Conservation (phyloP, 140 eudicot genomes). For the Cichorium intybus region DNA sequence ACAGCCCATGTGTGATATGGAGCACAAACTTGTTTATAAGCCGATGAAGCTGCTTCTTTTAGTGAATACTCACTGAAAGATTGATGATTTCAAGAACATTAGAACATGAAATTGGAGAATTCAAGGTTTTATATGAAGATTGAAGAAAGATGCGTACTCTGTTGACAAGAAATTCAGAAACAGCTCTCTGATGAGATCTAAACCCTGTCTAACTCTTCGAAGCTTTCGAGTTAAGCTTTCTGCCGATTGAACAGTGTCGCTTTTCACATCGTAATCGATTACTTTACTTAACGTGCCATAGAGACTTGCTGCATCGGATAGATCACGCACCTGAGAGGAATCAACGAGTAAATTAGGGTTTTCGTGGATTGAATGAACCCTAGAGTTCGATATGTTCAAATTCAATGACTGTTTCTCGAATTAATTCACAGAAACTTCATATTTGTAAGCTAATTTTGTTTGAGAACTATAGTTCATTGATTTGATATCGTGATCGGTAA, state of each 20-base stretch:
- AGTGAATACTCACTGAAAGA: constrained; percentile 51
- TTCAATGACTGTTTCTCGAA: too few species aligned
- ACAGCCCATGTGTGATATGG: constrained; percentile 99
- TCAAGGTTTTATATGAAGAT: background rate
- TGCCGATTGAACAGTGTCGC: constrained; percentile 62
- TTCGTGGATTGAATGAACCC: too few species aligned
- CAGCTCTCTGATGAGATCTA: constrained; percentile 80
- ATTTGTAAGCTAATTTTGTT: too few species aligned
- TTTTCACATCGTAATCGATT: constrained; percentile 64
- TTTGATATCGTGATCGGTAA: too few species aligned
- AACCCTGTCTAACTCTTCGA: constrained; percentile 97
- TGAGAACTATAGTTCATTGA: background rate
- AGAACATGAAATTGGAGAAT: background rate
- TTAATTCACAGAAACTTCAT: too few species aligned
- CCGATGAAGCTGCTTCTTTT: constrained; percentile 91
- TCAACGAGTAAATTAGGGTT: background rate
- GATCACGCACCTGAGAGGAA: constrained; percentile 64
- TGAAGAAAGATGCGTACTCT: constrained; percentile 44
- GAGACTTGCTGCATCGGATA: constrained; percentile 54
- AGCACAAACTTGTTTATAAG: constrained; percentile 81
- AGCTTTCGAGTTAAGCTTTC: constrained; percentile 93
- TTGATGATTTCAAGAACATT: constrained; percentile 19
- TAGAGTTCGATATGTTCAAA: too few species aligned
- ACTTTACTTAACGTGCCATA: constrained; percentile 57
- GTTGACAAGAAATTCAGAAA: constrained; percentile 74